phyloP scores from a whole-genome alignment of 2,329 filamentous ascomycete species.

The Sporothrix sp. region DNA sequence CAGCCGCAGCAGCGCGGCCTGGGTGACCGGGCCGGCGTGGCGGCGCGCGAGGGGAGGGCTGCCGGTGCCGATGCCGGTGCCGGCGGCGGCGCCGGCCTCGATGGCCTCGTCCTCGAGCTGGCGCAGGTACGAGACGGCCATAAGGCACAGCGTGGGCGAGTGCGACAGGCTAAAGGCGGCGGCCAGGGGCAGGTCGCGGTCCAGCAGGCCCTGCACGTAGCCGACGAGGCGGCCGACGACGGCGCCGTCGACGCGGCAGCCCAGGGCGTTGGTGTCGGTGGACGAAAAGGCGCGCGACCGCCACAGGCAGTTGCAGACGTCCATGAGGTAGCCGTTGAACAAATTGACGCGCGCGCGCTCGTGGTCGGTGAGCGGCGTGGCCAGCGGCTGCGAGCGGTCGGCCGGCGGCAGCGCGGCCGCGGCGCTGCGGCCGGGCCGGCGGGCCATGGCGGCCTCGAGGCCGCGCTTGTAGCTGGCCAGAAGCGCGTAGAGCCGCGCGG shows the following conservation, averaged over 20 bases:
- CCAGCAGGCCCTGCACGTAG: slow-evolving; percentile 39
- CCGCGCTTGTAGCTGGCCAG: slow-evolving; percentile 64
- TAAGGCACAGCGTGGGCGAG: slow-evolving; percentile 46
- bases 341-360: slow-evolving; percentile 51
- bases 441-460: slow-evolving; percentile 54
- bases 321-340: slow-evolving; percentile 81
- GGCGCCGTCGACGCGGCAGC: slow-evolving; percentile 38
- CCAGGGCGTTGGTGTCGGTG: slow-evolving; percentile 52
- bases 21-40: slow-evolving; percentile 61
- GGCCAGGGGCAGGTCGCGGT: slow-evolving; percentile 36
- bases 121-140: slow-evolving; percentile 46
- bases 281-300: slow-evolving; percentile 59
- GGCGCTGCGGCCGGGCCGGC: slow-evolving; percentile 13
- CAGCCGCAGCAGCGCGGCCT: slow-evolving; percentile 53
- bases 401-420: not conserved
- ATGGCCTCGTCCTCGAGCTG: slow-evolving; percentile 47
- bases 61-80: not conserved
- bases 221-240: slow-evolving; percentile 36
- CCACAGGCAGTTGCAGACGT: slow-evolving; percentile 79
- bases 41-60: slow-evolving; percentile 31
- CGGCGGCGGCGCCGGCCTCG: slow-evolving; percentile 23
- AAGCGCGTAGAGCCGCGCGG: slow-evolving; percentile 60
- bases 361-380: slow-evolving; percentile 32
- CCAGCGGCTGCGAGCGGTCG: not conserved
- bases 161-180: slow-evolving; percentile 49